Base-by-base conservation (phyloP, 176 grass and related monocot genomes). In the Phragmites australis region DNA sequence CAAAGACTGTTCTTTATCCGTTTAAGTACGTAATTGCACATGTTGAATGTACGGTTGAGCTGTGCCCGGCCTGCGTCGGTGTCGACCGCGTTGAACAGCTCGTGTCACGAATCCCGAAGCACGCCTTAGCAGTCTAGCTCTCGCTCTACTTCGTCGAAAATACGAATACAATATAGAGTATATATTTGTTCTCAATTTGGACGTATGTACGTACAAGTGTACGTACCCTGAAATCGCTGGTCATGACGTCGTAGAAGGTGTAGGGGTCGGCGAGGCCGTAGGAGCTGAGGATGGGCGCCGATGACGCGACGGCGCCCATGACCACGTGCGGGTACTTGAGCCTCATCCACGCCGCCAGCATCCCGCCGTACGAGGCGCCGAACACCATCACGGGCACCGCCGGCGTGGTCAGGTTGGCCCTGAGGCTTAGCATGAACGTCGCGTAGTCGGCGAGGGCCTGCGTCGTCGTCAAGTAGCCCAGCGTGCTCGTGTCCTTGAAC, bases 301-400 rank as follows among this genome's bases (percentile, higher is more conserved):
- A 90, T 1, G 91, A 93, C 0, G 91, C 84, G 15, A 90, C 68
- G 47, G 91, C 87, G 65, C 84, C 91, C 10, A 93, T 78, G 5
- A 84, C 77, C 0, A 93, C n/a, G 34, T 93, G 91, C 2, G 91
- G 91, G 43, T 93, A 93, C 78, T 93, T 93, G 13, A 85, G 57
- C 6, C 91, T 77, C 67, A 88, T 90, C 91, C 91, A 93, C 2
- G 82, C 91, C 2, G 88, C 84, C 2, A 93, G 56, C 91, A 93
- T 87, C 75, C 91, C 91, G 29, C 87, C 91, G 23, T 93, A 93
- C 4, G 91, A 93, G 2, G 84, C 91, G 9, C 87, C 91, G 31
- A 93, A 85, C 19, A 78, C 81, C 17, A 93, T 3, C 40, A 90
- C 84, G 19, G 87, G 87, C 2, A 84, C 81, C 3, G 55, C 60